phyloP scores from a whole-genome alignment of 257 asterid genomes.

The Nicotiana paniculata region DNA sequence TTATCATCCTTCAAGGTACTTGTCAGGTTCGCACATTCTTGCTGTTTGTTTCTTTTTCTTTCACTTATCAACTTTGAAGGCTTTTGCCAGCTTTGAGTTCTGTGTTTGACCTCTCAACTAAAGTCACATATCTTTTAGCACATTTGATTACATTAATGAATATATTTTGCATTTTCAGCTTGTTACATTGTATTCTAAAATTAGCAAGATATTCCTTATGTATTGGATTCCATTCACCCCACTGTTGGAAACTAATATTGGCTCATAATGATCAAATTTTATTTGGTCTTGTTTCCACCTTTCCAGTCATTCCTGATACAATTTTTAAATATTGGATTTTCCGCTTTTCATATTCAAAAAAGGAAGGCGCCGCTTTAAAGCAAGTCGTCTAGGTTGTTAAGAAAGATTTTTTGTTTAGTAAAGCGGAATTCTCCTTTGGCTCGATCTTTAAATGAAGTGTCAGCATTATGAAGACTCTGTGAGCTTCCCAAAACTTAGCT shows the following conservation, averaged over 20 bases:
- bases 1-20: slow-evolving; percentile 70
- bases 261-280: too few species aligned
- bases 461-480: background rate
- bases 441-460: too few species aligned
- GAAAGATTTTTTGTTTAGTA: too few species aligned
- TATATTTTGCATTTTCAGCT: background rate
- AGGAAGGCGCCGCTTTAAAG: too few species aligned
- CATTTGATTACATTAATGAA: background rate
- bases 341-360: too few species aligned
- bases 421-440: too few species aligned
- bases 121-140: background rate
- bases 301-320: too few species aligned
- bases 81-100: background rate
- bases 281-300: too few species aligned
- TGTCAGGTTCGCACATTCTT: slow-evolving; percentile 57
- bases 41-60: slow-evolving; percentile 11
- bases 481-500: background rate
- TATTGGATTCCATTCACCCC: too few species aligned
- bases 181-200: background rate
- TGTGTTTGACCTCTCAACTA: background rate
- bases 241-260: too few species aligned
- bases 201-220: background rate
- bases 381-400: too few species aligned
- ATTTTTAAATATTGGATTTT: too few species aligned
- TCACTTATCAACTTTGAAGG: background rate